Evolutionary conservation across 345 rosid species (phyloP), one percentile per base, ranked within the genome.

Genomic region (Bretschneidera sinensis): DNA sequence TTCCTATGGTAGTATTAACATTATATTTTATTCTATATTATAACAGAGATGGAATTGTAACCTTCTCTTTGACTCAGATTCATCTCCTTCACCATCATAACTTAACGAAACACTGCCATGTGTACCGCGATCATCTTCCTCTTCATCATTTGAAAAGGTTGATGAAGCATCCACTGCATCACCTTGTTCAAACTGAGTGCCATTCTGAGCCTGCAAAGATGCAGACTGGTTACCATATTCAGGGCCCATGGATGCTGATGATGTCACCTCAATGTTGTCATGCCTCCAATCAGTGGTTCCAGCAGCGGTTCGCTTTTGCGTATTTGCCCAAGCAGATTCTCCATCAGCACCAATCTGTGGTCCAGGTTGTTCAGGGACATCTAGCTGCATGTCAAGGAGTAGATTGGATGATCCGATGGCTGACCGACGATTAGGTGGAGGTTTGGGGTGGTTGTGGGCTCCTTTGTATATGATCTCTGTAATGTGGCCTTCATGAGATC

Each of bases 391-490:
- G 59, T 87, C 90, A 55, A 58, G 54, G 9, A 72, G 55, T 48
- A 78, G 57, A 65, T 71, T 76, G 17, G 87, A 81, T 24, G 76
- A 71, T 35, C 86, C 95, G 64, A 82, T 72, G 43, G 81, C 83
- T 22, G 84, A 67, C 43, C 89, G 83, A 13, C 95, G 83, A 60
- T 76, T 80, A 2, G 87, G 84, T 21, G 74, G 83, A 61, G 92
- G 96, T 69, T 86, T 90, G 15, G 78, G 77, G 66, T 94, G 99
- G 68, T 81, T 88, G 76, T 94, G 99, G 43, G 80, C 76, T 69
- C 97, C 97, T 78, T 88, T 90, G 67, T 94, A 94, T 76, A 90
- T 90, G 64, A 94, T 94, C 82, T 94, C 96, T 1, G 97, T 90
- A 59, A 94, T 88, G 78, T 90, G 95, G 50, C 99, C 99, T 76